A percentile compares a stretch with the other conserved stretches of the same genome.
phyloP scores from a whole-genome alignment of 768 basidiomycete genomes.

The Hygrocybe punicea region DNA sequence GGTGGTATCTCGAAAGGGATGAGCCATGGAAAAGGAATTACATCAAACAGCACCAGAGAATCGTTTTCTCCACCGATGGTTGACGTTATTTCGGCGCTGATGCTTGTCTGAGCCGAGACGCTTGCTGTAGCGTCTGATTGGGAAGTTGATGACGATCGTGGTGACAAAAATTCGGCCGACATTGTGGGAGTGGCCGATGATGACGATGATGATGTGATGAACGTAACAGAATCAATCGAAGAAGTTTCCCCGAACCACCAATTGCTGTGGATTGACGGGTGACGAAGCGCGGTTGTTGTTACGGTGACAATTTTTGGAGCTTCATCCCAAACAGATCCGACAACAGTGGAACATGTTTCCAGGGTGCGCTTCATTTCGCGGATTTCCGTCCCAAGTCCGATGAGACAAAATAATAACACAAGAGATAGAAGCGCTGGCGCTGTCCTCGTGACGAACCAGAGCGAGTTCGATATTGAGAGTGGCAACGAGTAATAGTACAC shows the following conservation, averaged over 20 bases:
- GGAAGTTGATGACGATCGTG: constrained; percentile 1
- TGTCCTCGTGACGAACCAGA: constrained; percentile 27
- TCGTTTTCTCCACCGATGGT: constrained; percentile 19
- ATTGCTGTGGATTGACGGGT: constrained; percentile 10
- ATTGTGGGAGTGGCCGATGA: background rate
- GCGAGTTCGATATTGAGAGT: constrained; percentile 12
- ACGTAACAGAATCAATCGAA: constrained; percentile 11
- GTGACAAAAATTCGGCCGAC: constrained; percentile 3
- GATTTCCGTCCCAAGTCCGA: constrained; percentile 27
- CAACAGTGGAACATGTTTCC: constrained; percentile 23
- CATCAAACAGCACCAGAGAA: constrained; percentile 30
- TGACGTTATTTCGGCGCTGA: constrained; percentile 8
- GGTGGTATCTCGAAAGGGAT: constrained; percentile 20
- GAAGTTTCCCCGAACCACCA: constrained; percentile 26
- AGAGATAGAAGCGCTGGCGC: constrained; percentile 28
- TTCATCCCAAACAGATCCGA: constrained; percentile 20
- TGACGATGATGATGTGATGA: constrained; percentile 4
- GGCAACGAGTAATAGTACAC: constrained; percentile 4
- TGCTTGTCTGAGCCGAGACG: constrained; percentile 3
- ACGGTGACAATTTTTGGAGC: constrained; percentile 35
- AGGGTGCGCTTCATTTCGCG: constrained; percentile 24
- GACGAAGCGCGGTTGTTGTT: constrained; percentile 37
- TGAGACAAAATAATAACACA: constrained; percentile 16
- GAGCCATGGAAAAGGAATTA: constrained; percentile 37
- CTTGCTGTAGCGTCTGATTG: constrained; percentile 2